These are phyloP conservation scores for Alternaria triticina DNA, from an alignment of 2,329 filamentous ascomycete genomes.

Conservation along the genomic window DNA sequence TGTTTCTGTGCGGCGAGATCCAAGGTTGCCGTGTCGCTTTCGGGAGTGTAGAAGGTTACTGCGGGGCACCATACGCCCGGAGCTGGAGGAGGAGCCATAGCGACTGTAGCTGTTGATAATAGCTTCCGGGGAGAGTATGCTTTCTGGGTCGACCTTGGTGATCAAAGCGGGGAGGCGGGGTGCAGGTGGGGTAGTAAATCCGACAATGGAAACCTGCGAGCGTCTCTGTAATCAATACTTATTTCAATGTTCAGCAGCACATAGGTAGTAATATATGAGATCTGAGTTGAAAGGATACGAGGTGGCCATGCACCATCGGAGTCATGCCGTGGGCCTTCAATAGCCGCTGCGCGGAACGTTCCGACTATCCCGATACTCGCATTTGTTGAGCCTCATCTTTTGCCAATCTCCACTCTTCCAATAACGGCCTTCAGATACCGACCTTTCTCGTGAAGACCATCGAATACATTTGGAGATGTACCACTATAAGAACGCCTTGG, in stretches of 20 bases:
- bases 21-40: constrained; percentile 44
- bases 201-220: not conserved
- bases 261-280: not conserved
- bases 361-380: constrained; percentile 4
- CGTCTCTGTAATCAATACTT: not conserved
- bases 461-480: not conserved
- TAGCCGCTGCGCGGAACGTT: constrained; percentile 9
- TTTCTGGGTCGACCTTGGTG: not conserved
- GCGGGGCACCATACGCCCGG: constrained; percentile 49
- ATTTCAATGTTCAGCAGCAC: not conserved
- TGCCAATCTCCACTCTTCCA: not conserved
- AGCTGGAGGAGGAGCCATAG: constrained; percentile 21
- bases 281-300: not conserved
- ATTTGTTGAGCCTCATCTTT: not conserved
- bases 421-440: not conserved
- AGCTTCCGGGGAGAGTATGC: not conserved
- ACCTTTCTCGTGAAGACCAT: not conserved
- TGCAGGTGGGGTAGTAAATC: not conserved
- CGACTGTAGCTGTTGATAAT: not conserved
- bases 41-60: constrained; percentile 55
- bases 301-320: constrained; percentile 10
- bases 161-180: not conserved
- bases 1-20: constrained; percentile 51
- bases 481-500: not conserved
- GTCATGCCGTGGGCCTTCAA: constrained; percentile 12